Evolutionary conservation across 2,329 filamentous ascomycete genomes (phyloP).

Genomic region (Calonectria pseudoreteaudii): DNA sequence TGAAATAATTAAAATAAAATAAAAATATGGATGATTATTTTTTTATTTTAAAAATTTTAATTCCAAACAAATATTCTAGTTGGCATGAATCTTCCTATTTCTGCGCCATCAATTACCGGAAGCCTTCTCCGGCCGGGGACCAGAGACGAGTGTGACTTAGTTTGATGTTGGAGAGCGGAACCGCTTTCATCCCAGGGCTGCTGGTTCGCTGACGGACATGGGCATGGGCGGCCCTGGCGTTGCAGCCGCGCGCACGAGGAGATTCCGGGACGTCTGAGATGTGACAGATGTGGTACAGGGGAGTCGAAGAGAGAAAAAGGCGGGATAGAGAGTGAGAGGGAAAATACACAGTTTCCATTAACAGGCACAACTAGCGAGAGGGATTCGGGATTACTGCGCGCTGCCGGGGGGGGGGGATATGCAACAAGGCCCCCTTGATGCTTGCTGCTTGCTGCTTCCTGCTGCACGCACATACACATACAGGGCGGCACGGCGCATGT

Average conservation of each 20-base stretch:
- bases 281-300: slow-evolving; percentile 3
- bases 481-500: slow-evolving; percentile 17
- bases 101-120: slow-evolving; percentile 2
- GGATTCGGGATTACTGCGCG: neutral
- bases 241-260: slow-evolving; percentile 19
- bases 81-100: neutral
- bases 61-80: neutral
- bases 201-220: slow-evolving; percentile 14
- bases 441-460: neutral
- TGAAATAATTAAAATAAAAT: neutral
- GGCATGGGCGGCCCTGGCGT: neutral
- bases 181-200: slow-evolving; percentile 14
- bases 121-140: neutral
- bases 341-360: neutral
- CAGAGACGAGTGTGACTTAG: neutral
- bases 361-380: slow-evolving; percentile 9
- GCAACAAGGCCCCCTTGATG: slow-evolving; percentile 8
- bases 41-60: neutral
- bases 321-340: neutral
- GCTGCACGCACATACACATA: neutral
- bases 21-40: neutral
- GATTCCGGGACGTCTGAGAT: slow-evolving; percentile 20
- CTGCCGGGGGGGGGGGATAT: neutral
- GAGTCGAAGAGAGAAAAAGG: neutral
- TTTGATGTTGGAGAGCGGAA: slow-evolving; percentile 16